Percentiles rank a stretch among this genome's conserved stretches.
Conservation (phyloP, 169 alveolate species). For the Miamiensis avidus region DNA sequence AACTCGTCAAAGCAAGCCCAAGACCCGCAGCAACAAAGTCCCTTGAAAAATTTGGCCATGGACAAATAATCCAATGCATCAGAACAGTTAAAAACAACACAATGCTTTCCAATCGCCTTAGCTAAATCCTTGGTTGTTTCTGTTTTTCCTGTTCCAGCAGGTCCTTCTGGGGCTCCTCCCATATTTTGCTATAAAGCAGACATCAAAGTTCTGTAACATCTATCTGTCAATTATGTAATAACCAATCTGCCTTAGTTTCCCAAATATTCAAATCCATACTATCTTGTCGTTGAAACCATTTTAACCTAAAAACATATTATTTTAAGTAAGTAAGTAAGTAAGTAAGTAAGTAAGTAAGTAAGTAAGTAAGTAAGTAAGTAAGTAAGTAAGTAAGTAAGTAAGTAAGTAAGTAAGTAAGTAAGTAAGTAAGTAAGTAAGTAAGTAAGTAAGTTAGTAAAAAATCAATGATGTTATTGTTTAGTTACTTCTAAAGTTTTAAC, state of each 20-base stretch:
- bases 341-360: no score
- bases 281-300: constrained; percentile 58
- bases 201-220: constrained; percentile 79
- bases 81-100: constrained; percentile 74
- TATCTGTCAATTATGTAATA: constrained; percentile 76
- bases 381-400: no score
- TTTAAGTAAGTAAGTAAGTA: no score
- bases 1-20: constrained; percentile 84
- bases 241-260: constrained; percentile 67
- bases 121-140: constrained; percentile 79
- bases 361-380: no score
- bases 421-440: no score
- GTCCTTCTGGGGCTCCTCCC: constrained; percentile 85
- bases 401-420: no score
- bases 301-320: constrained; percentile 26
- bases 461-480: no score
- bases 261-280: constrained; percentile 66
- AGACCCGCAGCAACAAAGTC: constrained; percentile 78
- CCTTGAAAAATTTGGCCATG: constrained; percentile 79
- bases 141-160: constrained; percentile 84
- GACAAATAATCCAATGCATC: constrained; percentile 63
- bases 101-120: constrained; percentile 72
- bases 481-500: neutral
- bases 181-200: constrained; percentile 64
- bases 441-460: no score